Evolutionary conservation across 257 asterid genomes (phyloP), one percentile per base, ranked within the genome.

Genomic region (Fraxinus americana): DNA sequence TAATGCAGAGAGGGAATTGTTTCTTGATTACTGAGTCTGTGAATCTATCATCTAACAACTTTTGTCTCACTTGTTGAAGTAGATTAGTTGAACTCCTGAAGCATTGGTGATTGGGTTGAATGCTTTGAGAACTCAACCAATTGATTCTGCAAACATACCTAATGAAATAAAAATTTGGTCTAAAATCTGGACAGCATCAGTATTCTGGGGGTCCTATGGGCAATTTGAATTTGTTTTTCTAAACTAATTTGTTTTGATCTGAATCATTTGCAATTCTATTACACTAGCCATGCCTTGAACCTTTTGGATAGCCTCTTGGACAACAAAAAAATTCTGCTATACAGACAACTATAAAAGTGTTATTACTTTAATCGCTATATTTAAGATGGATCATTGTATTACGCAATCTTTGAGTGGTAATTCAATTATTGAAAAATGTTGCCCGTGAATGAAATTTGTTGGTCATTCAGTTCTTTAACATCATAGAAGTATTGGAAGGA

Each of bases 401-500:
- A 7, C 1, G 2, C 29, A 63, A 72, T 75, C 69, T 66, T 61
- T 67, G 30, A 45, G 72, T 27, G 36, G 69, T 25, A 27, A 63
- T n/a, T 63, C 35, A 27, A 27, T 63, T 63, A 19, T 11, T 27
- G 4, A 4, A 63, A 25, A 25, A 11, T 63, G 69, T 27, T 63
- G 16, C 35, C 6, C 1, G 34, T 63, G 69, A 11, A 63, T 23
- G 35, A 59, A 23, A 63, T 63, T 63, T 63, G 69, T 77, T 54
- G 45, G 63, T 66, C 69, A 36, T 52, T 25, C 66, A 36, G 27
- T 74, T 57, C 78, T 82, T 52, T 77, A 19, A 68, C 71, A 54
- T 80, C n/a, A 35, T 82, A 75, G 48, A 73, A 61, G 39, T 25
- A 70, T 45, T 45, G 71, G 80, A 77, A 54, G 61, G 59, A 39